Evolutionary conservation across 257 asterid species (phyloP).

Genomic region (Nicotiana sylvestris): DNA sequence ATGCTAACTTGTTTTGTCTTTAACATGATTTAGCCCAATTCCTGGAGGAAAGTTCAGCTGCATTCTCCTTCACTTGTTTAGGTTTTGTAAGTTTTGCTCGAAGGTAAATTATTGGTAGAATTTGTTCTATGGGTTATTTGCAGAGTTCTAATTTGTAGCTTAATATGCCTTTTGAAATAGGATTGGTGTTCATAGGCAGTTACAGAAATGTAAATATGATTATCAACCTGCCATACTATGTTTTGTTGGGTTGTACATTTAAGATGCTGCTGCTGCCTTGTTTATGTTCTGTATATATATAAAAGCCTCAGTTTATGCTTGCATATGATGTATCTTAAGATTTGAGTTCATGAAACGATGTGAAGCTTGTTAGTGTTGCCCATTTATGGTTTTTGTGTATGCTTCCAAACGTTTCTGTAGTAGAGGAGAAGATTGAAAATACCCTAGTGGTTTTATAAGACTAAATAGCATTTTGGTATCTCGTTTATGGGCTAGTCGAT

Average conservation of each 20-base stretch:
- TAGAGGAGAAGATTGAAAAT: too few relatives aligned
- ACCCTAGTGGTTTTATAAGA: too few relatives aligned
- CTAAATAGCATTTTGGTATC: too few relatives aligned
- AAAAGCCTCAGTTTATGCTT: not conserved
- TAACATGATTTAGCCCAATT: constrained; percentile 30
- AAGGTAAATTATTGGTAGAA: constrained; percentile 25
- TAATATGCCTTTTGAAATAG: not conserved
- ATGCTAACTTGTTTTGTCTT: constrained; percentile 39
- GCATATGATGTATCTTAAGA: not conserved
- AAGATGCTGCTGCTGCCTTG: not conserved
- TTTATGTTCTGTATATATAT: not conserved
- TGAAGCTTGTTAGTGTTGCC: not conserved
- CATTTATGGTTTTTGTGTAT: not conserved
- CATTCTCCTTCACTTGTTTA: constrained; percentile 21
- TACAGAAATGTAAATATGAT: constrained; percentile 15
- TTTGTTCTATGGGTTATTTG: not conserved
- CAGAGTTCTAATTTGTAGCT: constrained; percentile 4
- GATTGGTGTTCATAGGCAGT: constrained; percentile 2
- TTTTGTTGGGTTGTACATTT: not conserved
- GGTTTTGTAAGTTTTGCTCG: constrained; percentile 22
- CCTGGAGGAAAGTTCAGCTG: constrained; percentile 19
- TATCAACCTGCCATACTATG: not conserved
- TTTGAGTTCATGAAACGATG: not conserved
- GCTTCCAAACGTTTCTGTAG: too few relatives aligned
- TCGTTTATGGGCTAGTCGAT: not conserved